Base-by-base conservation (phyloP, 2,329 filamentous ascomycete species). In the Trichophyton verrucosum region DNA sequence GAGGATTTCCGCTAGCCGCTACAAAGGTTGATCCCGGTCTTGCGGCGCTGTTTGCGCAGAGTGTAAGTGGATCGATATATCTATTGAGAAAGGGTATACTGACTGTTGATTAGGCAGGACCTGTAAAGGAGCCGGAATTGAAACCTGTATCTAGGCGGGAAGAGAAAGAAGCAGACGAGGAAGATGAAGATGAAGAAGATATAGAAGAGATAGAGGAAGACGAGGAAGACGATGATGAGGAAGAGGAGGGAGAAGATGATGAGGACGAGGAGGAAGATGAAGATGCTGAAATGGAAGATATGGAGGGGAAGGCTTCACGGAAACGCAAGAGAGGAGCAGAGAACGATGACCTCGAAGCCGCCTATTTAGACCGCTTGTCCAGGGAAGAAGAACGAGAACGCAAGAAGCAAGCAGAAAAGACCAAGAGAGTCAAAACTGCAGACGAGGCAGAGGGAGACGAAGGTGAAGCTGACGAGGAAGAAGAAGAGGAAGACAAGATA, bases 1-100 rank as follows among this genome's bases (percentile, higher is more conserved):
- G 22, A 5, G 59, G 85, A 13, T 42, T 46, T 46, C 22, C 59
- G 57, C 22, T 53, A 13, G 22, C 13, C 27, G 49, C 86, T 60
- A 82, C 82, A 72, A 78, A 80, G 62, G 78, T 90, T 63, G 87
- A 91, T 77, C 86, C 87, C 71, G 76, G 80, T 61, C 77, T 91
- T 66, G 80, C 85, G 68, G 84, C 86, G 63, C 79, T 91, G 44
- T 91, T 91, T 75, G 81, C 85, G 61, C 78, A 80, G 61, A 90
- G 87, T 78, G 87, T 89, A 81, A 76, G 85, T 81, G 11, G 40
- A 44, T 17, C 20, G 15, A 8, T 24, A 6, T 40, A 22, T 15
- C 44, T 1, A 24, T 24, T n/a, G 13, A 22, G 22, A 46, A 13
- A 3, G 30, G 1, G 20, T 46, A 46, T 53, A 40, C 22, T 58